These are phyloP conservation scores for Trametes cinnabarina DNA, from an alignment of 768 basidiomycete species.

Conservation along the genomic window DNA sequence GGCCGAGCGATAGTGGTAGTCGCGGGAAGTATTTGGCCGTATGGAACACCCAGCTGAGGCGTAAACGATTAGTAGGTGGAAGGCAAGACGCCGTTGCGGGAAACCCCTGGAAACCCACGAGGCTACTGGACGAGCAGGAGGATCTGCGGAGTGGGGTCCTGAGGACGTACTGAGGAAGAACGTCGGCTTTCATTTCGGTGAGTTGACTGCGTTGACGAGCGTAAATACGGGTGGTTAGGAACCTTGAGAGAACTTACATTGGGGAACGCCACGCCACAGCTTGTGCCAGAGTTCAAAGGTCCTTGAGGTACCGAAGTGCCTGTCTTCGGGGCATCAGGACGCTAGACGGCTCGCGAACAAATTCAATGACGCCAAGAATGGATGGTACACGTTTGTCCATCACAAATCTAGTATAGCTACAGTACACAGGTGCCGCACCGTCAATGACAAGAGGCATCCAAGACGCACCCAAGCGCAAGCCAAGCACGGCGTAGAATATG, in stretches of 20 bases:
- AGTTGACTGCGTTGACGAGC: not conserved
- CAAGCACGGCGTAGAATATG: not conserved
- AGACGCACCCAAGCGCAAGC: not conserved
- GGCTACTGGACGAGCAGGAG: constrained; percentile 7
- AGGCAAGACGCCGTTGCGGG: too few relatives aligned
- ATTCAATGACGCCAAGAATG: too few relatives aligned
- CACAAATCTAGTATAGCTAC: constrained; percentile 5
- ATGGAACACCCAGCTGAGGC: not conserved
- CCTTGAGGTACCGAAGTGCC: too few relatives aligned
- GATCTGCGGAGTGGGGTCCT: constrained; percentile 8
- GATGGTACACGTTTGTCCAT: constrained; percentile 1
- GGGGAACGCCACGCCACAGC: not conserved
- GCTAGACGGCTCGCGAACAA: not conserved
- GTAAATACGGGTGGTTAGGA: not conserved
- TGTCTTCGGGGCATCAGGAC: too few relatives aligned
- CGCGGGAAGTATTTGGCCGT: constrained; percentile 11
- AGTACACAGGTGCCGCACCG: not conserved
- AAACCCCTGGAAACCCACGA: not conserved
- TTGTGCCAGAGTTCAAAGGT: too few relatives aligned
- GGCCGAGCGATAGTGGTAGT: not conserved
- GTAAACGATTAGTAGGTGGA: too few relatives aligned
- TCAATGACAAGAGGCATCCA: constrained; percentile 7
- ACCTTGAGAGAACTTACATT: not conserved
- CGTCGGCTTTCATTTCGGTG: constrained; percentile 9
- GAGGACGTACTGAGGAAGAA: constrained; percentile 6